Percentiles rank a stretch among this genome's conserved stretches.
Evolutionary conservation across 768 basidiomycete species (phyloP).

Genomic region (Phanerochaete sordida): DNA sequence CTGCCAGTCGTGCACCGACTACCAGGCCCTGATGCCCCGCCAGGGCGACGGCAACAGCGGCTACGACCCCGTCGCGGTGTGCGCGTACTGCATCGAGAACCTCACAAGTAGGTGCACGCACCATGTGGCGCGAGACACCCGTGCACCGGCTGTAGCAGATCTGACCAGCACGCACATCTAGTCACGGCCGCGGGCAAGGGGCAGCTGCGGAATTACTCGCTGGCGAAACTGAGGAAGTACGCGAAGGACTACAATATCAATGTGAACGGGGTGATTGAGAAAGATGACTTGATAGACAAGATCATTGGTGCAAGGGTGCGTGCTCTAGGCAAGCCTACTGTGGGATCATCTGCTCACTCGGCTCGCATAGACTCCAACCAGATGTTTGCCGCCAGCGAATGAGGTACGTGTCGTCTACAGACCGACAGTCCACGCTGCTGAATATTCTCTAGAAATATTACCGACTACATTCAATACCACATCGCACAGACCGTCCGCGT

Average conservation of each 20-base stretch:
- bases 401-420: slow-evolving; percentile 40
- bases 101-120: slow-evolving; percentile 47
- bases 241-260: slow-evolving; percentile 66
- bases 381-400: slow-evolving; percentile 55
- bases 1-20: slow-evolving; percentile 72
- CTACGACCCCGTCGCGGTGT: slow-evolving; percentile 64
- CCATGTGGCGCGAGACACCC: not conserved
- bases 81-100: slow-evolving; percentile 70
- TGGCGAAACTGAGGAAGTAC: slow-evolving; percentile 67
- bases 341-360: not conserved
- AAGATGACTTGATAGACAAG: slow-evolving; percentile 72
- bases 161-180: slow-evolving; percentile 25
- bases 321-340: not conserved
- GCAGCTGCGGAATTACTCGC: slow-evolving; percentile 50
- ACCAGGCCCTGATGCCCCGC: slow-evolving; percentile 71
- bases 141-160: not conserved
- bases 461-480: slow-evolving; percentile 60
- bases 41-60: slow-evolving; percentile 34
- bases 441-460: slow-evolving; percentile 49
- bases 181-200: slow-evolving; percentile 67
- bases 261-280: slow-evolving; percentile 63
- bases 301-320: slow-evolving; percentile 50
- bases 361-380: slow-evolving; percentile 45
- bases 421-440: not conserved
- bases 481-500: slow-evolving; percentile 27